Percentiles rank a stretch among this genome's conserved stretches.
These are phyloP conservation scores for Aspergillus diversus DNA, from an alignment of 495 filamentous ascomycete species.

Conservation along the genomic window DNA sequence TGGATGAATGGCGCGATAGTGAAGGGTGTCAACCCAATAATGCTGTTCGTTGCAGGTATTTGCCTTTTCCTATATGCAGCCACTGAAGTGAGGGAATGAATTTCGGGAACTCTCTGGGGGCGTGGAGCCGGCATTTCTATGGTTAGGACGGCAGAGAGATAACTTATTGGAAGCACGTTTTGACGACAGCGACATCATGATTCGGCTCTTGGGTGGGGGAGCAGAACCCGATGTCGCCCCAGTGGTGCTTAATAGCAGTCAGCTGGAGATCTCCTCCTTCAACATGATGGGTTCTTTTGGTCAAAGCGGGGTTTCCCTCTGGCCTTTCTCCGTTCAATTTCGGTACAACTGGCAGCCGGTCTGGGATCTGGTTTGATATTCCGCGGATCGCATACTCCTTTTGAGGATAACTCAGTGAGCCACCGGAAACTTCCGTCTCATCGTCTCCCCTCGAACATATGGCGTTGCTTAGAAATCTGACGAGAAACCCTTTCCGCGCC, in stretches of 20 bases:
- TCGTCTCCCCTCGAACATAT: too few relatives aligned
- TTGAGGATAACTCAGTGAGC: too few relatives aligned
- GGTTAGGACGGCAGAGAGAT: slow-evolving; percentile 3
- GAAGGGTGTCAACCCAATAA: slow-evolving; percentile 4
- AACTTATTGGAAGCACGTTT: slow-evolving; percentile 1
- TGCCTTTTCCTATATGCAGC: slow-evolving; percentile 16
- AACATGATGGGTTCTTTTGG: neutral
- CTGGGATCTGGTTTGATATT: neutral
- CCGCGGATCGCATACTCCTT: too few relatives aligned
- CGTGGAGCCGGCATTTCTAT: slow-evolving; percentile 22
- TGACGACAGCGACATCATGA: slow-evolving; percentile 1
- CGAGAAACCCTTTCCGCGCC: too few relatives aligned
- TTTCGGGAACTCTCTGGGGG: slow-evolving; percentile 13
- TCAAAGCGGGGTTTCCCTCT: neutral
- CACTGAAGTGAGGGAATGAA: slow-evolving; percentile 23
- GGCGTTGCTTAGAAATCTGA: too few relatives aligned
- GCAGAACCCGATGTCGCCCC: neutral
- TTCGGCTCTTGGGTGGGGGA: slow-evolving; percentile 15
- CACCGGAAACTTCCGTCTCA: too few relatives aligned
- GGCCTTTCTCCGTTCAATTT: neutral
- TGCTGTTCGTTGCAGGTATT: neutral
- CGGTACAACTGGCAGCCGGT: neutral
- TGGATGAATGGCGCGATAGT: slow-evolving; percentile 5
- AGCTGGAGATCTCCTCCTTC: neutral
- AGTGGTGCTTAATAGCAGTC: neutral